Evolutionary conservation across 139 green algal genomes (phyloP), one percentile per base, ranked within the genome.

Genomic region (Chlorella sp.): DNA sequence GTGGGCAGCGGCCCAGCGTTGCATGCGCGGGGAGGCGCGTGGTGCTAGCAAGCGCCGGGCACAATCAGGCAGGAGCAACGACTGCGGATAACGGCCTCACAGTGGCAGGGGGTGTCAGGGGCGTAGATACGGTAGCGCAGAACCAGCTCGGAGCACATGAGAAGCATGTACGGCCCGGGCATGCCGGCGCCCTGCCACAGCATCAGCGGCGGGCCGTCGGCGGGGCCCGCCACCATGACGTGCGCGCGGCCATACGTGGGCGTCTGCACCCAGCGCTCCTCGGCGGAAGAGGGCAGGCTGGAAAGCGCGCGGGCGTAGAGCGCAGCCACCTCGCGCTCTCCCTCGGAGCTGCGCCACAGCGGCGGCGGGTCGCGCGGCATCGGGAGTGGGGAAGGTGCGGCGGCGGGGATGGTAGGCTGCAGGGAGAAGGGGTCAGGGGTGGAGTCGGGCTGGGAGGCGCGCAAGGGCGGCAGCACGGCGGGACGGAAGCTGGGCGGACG

Each of bases 201-300:
- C 63, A 70, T 9, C 63, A 70, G 63, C 41, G 63, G 40, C 27
- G 14, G 63, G 3, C 3, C 63, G 3, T 19, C 63, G 27, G 27
- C 4, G 0, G 63, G 63, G 38, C 63, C 63, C 8, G 25, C 33
- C 63, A 70, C 63, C 40, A 70, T 25, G 21, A 70, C 63, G 12
- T 53, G 40, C 14, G 14, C 63, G 5, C 40, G 9, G 1, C 63
- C 63, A 55, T 40, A 70, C 40, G 25, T 53, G 40, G 58, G 27
- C 12, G 63, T 70, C 15, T 53, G 21, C 27, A 70, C 63, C 63
- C 40, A 53, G 63, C 63, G 63, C 41, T 70, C 63, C 27, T 70
- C 63, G 9, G 33, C 23, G 14, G 40, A 11, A 36, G 53, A 70
- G 23, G 40, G 40, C 17, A 70, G 63, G 41, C 27, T 41, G 11